Evolutionary conservation across 345 rosid genomes (phyloP).

Genomic region (Cochlearia excelsa): DNA sequence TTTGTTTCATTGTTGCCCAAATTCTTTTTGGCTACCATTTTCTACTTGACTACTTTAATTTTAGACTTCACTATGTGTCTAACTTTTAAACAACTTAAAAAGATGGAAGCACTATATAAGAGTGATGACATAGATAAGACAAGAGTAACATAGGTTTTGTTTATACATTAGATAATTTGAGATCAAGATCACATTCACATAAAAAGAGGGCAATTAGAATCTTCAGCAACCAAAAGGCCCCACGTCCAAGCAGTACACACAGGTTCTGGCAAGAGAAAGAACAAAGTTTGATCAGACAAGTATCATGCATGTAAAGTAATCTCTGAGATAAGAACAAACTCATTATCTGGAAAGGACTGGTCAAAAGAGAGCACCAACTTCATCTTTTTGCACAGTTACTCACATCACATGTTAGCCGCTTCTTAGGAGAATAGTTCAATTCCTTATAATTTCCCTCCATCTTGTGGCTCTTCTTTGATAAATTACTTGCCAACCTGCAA

Average conservation of each 20-base stretch:
- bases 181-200: background rate
- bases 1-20: no score
- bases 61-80: background rate
- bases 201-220: constrained; percentile 5
- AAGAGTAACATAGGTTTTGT: constrained; percentile 11
- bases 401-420: constrained; percentile 2
- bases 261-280: constrained; percentile 17
- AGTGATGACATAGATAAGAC: background rate
- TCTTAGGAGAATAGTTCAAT: background rate
- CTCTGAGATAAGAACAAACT: background rate
- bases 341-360: constrained; percentile 6
- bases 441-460: constrained; percentile 13
- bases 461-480: constrained; percentile 15
- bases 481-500: constrained; percentile 32
- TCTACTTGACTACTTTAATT: background rate
- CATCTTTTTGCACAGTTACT: constrained; percentile 11
- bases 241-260: constrained; percentile 14
- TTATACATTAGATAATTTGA: constrained; percentile 16
- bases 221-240: constrained; percentile 18
- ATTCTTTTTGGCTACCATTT: background rate
- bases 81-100: background rate
- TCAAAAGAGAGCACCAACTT: constrained; percentile 24
- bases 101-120: background rate
- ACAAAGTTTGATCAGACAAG: constrained; percentile 4
- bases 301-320: constrained; percentile 6